A percentile compares a stretch with the other conserved stretches of the same genome.
phyloP scores from a whole-genome alignment of 805 yeast species.

The Wickerhamomyces kurtzmanii region DNA sequence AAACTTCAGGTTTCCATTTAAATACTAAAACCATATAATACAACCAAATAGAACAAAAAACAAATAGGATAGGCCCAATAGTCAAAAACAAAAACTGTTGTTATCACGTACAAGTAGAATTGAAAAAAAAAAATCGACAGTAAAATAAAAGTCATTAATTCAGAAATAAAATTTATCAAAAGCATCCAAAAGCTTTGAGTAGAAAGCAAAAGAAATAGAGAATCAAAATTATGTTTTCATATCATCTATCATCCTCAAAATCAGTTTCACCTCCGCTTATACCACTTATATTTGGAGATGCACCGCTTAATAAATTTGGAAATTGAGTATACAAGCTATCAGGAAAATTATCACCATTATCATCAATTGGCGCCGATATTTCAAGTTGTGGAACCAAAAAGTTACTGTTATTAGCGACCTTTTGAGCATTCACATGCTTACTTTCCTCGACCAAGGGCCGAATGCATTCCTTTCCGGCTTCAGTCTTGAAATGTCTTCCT shows the following conservation, averaged over 20 bases:
- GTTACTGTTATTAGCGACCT: not conserved
- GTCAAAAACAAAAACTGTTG: conserved; percentile 8
- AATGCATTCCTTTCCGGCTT: conserved; percentile 66
- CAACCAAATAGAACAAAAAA: too few relatives aligned
- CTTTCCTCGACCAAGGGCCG: conserved; percentile 58
- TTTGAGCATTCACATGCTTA: conserved; percentile 14
- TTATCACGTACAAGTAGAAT: conserved; percentile 3
- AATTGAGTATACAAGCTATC: conserved; percentile 1
- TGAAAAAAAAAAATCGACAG: not conserved
- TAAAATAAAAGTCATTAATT: not conserved
- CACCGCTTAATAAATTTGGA: not conserved
- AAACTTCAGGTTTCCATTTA: not conserved
- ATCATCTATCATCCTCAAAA: not conserved
- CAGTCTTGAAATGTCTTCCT: conserved; percentile 72
- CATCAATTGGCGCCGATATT: not conserved
- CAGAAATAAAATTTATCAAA: not conserved
- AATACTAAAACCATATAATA: too few relatives aligned
- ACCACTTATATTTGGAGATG: conserved; percentile 1
- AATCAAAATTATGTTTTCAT: not conserved
- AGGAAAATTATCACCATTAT: not conserved
- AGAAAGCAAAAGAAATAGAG: not conserved
- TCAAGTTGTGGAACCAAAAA: not conserved
- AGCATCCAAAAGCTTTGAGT: not conserved
- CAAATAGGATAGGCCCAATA: conserved; percentile 5
- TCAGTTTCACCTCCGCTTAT: conserved; percentile 2